These are phyloP conservation scores for Chaetomium cochliodes DNA, from an alignment of 495 filamentous ascomycete genomes.

Conservation along the genomic window DNA sequence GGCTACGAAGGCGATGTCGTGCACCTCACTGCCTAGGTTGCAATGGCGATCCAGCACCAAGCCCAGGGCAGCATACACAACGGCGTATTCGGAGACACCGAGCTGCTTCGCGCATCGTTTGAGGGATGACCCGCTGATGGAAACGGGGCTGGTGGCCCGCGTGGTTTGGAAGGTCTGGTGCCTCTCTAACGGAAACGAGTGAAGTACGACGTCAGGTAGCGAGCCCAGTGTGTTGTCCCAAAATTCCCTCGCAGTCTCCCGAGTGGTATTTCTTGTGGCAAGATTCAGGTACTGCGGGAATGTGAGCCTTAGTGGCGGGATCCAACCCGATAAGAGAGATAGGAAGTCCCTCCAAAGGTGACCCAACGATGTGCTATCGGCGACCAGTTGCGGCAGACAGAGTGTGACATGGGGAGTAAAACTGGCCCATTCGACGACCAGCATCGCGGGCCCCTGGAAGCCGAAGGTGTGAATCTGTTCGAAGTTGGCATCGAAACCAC, in stretches of 20 bases:
- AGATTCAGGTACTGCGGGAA: neutral
- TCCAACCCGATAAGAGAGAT: neutral
- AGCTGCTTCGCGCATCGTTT: neutral
- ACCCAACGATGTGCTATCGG: neutral
- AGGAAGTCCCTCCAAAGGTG: constrained; percentile 1
- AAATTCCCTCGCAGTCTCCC: neutral
- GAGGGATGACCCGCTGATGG: neutral
- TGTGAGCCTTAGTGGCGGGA: neutral
- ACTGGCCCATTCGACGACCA: neutral
- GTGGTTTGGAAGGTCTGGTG: neutral
- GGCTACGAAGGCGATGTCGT: neutral
- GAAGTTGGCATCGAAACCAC: neutral
- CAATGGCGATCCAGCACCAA: constrained; percentile 1
- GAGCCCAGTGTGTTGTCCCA: neutral
- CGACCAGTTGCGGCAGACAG: neutral
- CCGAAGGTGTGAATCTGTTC: neutral
- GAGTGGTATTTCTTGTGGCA: neutral
- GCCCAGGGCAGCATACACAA: neutral
- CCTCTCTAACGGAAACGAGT: neutral
- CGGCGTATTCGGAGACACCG: neutral
- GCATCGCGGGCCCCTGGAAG: neutral
- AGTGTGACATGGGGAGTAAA: neutral
- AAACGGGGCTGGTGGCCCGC: neutral
- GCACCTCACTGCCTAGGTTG: neutral
- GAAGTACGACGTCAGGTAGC: neutral